Evolutionary conservation across 2,329 filamentous ascomycete genomes (phyloP).

Genomic region (Nannizziopsis barbatae): DNA sequence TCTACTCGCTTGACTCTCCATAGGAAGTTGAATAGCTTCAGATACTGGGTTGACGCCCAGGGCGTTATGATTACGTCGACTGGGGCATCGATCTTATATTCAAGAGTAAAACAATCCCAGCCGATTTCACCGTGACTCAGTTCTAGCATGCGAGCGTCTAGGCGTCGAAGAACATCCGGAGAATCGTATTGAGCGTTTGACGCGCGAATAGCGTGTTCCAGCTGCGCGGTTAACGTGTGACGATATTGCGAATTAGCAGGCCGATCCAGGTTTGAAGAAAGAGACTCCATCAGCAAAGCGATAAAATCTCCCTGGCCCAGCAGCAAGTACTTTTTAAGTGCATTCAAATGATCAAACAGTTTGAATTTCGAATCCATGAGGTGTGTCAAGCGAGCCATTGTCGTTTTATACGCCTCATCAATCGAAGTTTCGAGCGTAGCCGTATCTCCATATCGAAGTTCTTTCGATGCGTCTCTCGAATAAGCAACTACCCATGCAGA

Average conservation of each 20-base stretch:
- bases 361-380: slow-evolving; percentile 95
- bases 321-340: slow-evolving; percentile 87
- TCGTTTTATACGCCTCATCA: slow-evolving; percentile 93
- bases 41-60: slow-evolving; percentile 88
- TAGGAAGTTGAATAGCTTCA: slow-evolving; percentile 98
- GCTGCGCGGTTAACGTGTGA: slow-evolving; percentile 91
- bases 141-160: slow-evolving; percentile 97
- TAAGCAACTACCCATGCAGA: slow-evolving; percentile 92
- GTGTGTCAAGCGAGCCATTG: slow-evolving; percentile 87
- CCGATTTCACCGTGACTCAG: slow-evolving; percentile 93
- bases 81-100: slow-evolving; percentile 95
- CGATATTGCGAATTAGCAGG: slow-evolving; percentile 95
- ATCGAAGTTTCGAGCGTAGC: slow-evolving; percentile 85
- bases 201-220: slow-evolving; percentile 92
- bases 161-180: slow-evolving; percentile 74
- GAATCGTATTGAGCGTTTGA: slow-evolving; percentile 96
- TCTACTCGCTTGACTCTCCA: slow-evolving; percentile 98
- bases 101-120: slow-evolving; percentile 97
- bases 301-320: slow-evolving; percentile 97
- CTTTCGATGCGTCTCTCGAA: slow-evolving; percentile 83
- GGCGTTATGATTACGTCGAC: slow-evolving; percentile 95
- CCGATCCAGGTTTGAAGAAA: slow-evolving; percentile 82
- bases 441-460: slow-evolving; percentile 85
- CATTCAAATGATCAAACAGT: slow-evolving; percentile 80
- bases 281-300: slow-evolving; percentile 88